phyloP scores from a whole-genome alignment of 768 basidiomycete species.

The Tulasnella sp. region DNA sequence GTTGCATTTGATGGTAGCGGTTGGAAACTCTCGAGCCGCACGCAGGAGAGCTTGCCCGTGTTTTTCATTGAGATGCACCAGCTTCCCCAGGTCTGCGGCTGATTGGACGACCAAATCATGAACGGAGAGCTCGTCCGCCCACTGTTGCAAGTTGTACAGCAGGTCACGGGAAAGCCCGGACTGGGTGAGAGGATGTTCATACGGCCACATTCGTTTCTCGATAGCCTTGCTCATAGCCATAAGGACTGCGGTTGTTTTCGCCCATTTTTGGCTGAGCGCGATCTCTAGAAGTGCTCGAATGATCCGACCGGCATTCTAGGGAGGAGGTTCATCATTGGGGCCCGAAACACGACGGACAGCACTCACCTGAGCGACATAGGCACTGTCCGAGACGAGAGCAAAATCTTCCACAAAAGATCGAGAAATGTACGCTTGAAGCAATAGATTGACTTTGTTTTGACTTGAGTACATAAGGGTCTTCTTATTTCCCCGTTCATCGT shows the following conservation, averaged over 20 bases:
- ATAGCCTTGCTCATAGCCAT: conserved; percentile 91
- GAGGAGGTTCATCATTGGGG: not conserved
- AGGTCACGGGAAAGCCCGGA: conserved; percentile 73
- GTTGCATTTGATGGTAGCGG: conserved; percentile 57
- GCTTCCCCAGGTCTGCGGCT: conserved; percentile 65
- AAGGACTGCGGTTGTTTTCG: conserved; percentile 69
- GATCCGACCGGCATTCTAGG: conserved; percentile 81
- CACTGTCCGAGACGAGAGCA: conserved; percentile 91
- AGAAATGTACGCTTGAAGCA: conserved; percentile 89
- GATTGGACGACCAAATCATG: conserved; percentile 65
- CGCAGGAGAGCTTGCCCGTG: conserved; percentile 76
- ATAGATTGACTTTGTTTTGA: conserved; percentile 88
- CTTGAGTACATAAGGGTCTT: conserved; percentile 48
- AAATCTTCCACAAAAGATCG: conserved; percentile 82
- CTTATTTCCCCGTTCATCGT: not conserved
- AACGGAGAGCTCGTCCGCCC: conserved; percentile 76
- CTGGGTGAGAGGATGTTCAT: conserved; percentile 84
- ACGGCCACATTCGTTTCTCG: conserved; percentile 91
- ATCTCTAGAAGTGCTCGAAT: conserved; percentile 93
- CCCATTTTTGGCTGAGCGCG: conserved; percentile 89
- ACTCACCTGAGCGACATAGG: conserved; percentile 75
- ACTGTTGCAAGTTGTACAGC: conserved; percentile 69
- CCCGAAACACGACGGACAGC: not conserved
- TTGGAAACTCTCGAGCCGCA: conserved; percentile 83
- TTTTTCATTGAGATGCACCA: conserved; percentile 79